phyloP scores from a whole-genome alignment of 176 grass and related monocot genomes.

The Lolium multiflorum region DNA sequence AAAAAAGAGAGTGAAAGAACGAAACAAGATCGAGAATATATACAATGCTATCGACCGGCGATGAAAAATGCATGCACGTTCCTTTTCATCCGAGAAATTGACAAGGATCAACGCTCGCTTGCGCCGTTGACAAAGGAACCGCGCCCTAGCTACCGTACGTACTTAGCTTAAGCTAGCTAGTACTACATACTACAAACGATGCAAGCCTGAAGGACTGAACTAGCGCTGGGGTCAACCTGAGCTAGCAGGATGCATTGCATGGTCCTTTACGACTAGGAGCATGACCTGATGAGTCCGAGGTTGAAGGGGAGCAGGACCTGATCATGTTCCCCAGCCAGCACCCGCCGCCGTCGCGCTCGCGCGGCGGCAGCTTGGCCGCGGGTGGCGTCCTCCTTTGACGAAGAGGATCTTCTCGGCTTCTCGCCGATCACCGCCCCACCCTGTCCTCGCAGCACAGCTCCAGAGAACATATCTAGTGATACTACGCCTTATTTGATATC shows the following conservation, averaged over 20 bases:
- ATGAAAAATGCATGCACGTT: neutral
- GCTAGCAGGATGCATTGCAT: neutral
- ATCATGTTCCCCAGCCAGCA: constrained; percentile 79
- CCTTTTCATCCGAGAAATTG: constrained; percentile 42
- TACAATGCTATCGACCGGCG: constrained; percentile 17
- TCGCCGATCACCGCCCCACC: constrained; percentile 71
- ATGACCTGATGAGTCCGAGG: constrained; percentile 82
- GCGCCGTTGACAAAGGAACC: constrained; percentile 17
- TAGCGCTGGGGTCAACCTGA: neutral
- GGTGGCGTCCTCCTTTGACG: constrained; percentile 46
- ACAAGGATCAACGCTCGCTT: constrained; percentile 38
- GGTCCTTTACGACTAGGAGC: constrained; percentile 43
- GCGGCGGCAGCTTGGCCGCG: constrained; percentile 38
- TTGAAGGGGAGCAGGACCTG: constrained; percentile 82
- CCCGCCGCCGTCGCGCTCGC: constrained; percentile 35
- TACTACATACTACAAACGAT: neutral
- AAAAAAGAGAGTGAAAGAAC: neutral
- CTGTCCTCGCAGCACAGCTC: constrained; percentile 62
- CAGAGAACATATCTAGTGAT: no score
- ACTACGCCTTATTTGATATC: no score
- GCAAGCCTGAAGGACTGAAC: neutral
- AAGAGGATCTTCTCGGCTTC: constrained; percentile 39
- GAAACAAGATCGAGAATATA: constrained; percentile 14
- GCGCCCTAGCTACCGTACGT: neutral
- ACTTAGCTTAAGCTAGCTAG: constrained; percentile 20